Evolutionary conservation across 2,329 filamentous ascomycete genomes (phyloP), one percentile per base, ranked within the genome.

Genomic region (Capronia epimyces): DNA sequence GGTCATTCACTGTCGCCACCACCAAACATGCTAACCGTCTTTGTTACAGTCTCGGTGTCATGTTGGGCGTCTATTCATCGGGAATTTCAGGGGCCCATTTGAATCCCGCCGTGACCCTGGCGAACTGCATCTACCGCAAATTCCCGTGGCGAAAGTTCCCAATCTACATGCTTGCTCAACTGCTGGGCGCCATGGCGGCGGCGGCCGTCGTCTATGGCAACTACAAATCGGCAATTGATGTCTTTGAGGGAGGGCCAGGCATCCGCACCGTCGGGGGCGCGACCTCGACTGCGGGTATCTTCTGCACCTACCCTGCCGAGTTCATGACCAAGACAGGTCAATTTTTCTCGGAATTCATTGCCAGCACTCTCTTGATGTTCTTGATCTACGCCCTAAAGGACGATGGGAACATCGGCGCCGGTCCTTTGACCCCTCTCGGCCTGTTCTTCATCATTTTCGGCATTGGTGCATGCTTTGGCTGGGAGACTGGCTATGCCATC

Each of bases 401-500:
- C 39, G 63, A 70, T 18, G 56, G 58, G 2, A 71, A 71, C 43
- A 53, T 69, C 3, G 81, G 80, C 2, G 80, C 81, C 1, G 79
- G 80, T 0, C 71, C 74, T 1, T 59, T 81, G 20, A 73, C 79
- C 50, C 82, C 83, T 0, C 68, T 88, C 1, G 78, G 72, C 6
- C 67, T 87, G 4, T 85, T 87, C 68, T 87, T 87, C 67, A 71
- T 87, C 42, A 81, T 88, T 55, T 87, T 87, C 63, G 84, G 83
- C 10, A 80, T 88, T 20, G 84, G 83, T 16, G 81, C 82, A 24
- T 84, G 82, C 63, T 87, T 86, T 61, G 85, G 85, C 5, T 87
- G 82, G 82, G 79, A 88, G 65, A 89, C 84, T 1, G 84, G 85
- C 31, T 89, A 86, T 67, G 84, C 84, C 13, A 86, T 87, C 58